phyloP scores from a whole-genome alignment of 2,329 filamentous ascomycete genomes.

The Penicillium sp. region DNA sequence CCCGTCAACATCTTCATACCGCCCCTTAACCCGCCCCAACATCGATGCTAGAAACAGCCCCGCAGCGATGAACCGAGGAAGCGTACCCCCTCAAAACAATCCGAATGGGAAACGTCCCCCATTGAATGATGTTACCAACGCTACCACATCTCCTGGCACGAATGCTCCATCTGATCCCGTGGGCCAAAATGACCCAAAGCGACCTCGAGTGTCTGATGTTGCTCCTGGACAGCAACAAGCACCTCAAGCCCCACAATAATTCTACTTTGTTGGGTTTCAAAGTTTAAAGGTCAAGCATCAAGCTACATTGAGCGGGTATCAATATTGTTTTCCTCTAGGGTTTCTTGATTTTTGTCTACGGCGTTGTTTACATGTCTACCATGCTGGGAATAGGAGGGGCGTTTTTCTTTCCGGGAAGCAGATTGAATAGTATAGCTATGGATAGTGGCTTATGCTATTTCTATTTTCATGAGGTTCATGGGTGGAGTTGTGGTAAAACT shows the following conservation, averaged over 20 bases:
- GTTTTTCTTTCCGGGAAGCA: neutral
- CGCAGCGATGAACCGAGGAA: slow-evolving; percentile 18
- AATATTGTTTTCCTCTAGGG: neutral
- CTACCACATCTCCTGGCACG: slow-evolving; percentile 19
- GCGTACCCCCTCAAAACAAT: slow-evolving; percentile 29
- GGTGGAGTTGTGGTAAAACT: neutral
- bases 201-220: slow-evolving; percentile 28
- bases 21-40: slow-evolving; percentile 47
- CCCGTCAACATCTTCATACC: slow-evolving; percentile 42
- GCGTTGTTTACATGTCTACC: neutral
- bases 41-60: slow-evolving; percentile 28
- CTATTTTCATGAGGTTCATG: neutral
- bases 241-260: slow-evolving; percentile 18
- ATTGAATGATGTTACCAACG: slow-evolving; percentile 48
- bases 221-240: slow-evolving; percentile 10
- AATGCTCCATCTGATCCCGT: slow-evolving; percentile 24
- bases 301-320: slow-evolving; percentile 8
- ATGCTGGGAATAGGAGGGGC: neutral
- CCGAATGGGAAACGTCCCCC: slow-evolving; percentile 45
- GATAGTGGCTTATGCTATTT: neutral
- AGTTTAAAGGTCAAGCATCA: neutral
- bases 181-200: slow-evolving; percentile 34
- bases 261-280: neutral
- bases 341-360: neutral
- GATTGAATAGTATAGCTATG: neutral